These are phyloP conservation scores for Psilocybe cyanescens DNA, from an alignment of 768 basidiomycete species.

Conservation along the genomic window DNA sequence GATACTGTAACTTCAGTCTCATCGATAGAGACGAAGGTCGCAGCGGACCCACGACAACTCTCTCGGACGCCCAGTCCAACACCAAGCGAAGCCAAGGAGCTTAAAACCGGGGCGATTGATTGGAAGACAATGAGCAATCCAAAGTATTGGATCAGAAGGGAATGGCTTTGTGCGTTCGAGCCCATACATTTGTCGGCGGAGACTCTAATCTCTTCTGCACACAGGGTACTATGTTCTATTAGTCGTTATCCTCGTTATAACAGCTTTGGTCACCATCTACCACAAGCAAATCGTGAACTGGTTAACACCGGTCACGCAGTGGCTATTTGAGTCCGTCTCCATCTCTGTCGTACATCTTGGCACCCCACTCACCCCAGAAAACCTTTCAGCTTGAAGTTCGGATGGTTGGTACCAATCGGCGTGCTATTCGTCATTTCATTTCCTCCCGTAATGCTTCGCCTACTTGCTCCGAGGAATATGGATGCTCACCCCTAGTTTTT, in stretches of 20 bases:
- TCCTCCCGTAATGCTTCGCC: slow-evolving; percentile 60
- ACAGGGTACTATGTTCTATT: slow-evolving; percentile 57
- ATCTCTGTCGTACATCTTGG: not conserved
- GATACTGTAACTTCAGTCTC: slow-evolving; percentile 13
- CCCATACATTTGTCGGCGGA: not conserved
- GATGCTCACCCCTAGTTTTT: not conserved
- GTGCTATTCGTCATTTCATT: slow-evolving; percentile 86
- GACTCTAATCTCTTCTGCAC: not conserved
- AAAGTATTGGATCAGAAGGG: slow-evolving; percentile 57
- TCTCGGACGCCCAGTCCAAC: slow-evolving; percentile 64
- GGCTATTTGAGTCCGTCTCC: slow-evolving; percentile 61
- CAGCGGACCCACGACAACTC: slow-evolving; percentile 14
- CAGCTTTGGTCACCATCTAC: slow-evolving; percentile 60
- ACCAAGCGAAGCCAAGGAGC: slow-evolving; percentile 56
- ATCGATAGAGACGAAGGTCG: slow-evolving; percentile 18
- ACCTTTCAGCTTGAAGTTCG: slow-evolving; percentile 47
- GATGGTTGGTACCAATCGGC: slow-evolving; percentile 81
- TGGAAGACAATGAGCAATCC: slow-evolving; percentile 45
- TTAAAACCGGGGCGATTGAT: slow-evolving; percentile 47
- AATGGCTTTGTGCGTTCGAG: slow-evolving; percentile 56
- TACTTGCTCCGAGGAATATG: not conserved
- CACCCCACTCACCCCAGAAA: slow-evolving; percentile 1
- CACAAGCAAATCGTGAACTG: slow-evolving; percentile 74
- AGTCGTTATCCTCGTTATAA: slow-evolving; percentile 49
- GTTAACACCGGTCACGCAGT: slow-evolving; percentile 67